These are phyloP conservation scores for peach (Prunus persica) DNA, from an alignment of 306 rosid genomes.

Conservation along the genomic window Prunus_persica_NCBIv2 NC_034012.1:693001-693500, in stretches of 20 bases:
- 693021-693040: slow-evolving; percentile 65
- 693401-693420: neutral
- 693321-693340: slow-evolving; percentile 9
- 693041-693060: slow-evolving; percentile 25
- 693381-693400: neutral
- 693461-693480: slow-evolving; percentile 10
- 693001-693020: slow-evolving; percentile 83
- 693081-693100: slow-evolving; percentile 87
- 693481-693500: slow-evolving; percentile 41
- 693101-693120: slow-evolving; percentile 51
- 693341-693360: neutral
- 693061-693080: slow-evolving; percentile 79
- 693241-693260: too few species aligned
- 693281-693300: neutral
- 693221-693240: too few species aligned
- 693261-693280: neutral
- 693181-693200: too few species aligned
- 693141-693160: too few species aligned
- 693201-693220: too few species aligned
- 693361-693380: neutral
- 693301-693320: neutral
- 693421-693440: slow-evolving; percentile 7
- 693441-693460: slow-evolving; percentile 3
- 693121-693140: too few species aligned
- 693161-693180: too few species aligned